Evolutionary conservation across 495 filamentous ascomycete genomes (phyloP).

Genomic region (Sabuloglossum arenarium): DNA sequence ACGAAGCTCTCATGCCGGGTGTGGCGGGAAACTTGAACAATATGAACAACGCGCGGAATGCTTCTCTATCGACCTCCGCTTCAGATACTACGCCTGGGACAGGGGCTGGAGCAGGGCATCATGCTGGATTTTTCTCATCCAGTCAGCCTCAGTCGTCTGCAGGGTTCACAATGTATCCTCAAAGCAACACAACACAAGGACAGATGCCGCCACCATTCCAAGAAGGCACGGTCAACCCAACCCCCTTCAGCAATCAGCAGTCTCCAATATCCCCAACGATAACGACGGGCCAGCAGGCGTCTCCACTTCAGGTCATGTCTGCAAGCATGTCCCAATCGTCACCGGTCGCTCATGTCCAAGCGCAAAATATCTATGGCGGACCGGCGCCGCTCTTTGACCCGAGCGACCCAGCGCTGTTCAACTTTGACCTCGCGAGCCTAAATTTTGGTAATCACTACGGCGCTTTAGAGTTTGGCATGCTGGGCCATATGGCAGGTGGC

Average conservation of each 20-base stretch:
- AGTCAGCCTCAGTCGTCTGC: conserved; percentile 20
- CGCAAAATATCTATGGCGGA: conserved; percentile 15
- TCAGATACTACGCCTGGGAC: not conserved
- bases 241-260: conserved; percentile 7
- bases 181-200: conserved; percentile 3
- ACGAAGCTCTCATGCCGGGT: conserved; percentile 47
- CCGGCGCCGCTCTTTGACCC: conserved; percentile 66
- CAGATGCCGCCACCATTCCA: conserved; percentile 14
- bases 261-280: conserved; percentile 8
- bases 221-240: conserved; percentile 8
- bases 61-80: conserved; percentile 6
- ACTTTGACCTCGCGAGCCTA: conserved; percentile 79
- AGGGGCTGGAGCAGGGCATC: not conserved
- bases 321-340: conserved; percentile 17
- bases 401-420: conserved; percentile 75
- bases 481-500: conserved; percentile 80
- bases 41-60: conserved; percentile 4
- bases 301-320: conserved; percentile 18
- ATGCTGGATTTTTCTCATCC: conserved; percentile 17
- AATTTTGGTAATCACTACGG: conserved; percentile 95
- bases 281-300: conserved; percentile 10
- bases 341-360: conserved; percentile 13
- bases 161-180: conserved; percentile 14
- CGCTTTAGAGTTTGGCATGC: conserved; percentile 80
- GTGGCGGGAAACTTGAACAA: conserved; percentile 28